These are phyloP conservation scores for Nicotiana obtusifolia DNA, from an alignment of 257 asterid genomes.

Conservation along the genomic window DNA sequence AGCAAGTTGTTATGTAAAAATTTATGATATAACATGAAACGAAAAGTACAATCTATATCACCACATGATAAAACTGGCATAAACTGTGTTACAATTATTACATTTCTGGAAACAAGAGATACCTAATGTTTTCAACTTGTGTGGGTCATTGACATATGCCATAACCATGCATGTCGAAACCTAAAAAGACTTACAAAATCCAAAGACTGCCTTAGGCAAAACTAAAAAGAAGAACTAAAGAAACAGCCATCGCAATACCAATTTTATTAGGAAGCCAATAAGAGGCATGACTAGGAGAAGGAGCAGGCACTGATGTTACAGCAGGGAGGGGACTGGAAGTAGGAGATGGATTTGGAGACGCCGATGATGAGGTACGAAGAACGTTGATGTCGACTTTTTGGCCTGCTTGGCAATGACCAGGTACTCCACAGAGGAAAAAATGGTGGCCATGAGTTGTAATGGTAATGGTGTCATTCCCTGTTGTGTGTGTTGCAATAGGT, in stretches of 20 bases:
- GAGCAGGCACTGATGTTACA: constrained; percentile 34
- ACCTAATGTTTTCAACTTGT: neutral
- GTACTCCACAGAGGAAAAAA: constrained; percentile 68
- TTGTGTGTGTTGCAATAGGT: constrained; percentile 67
- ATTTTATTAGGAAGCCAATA: constrained; percentile 8
- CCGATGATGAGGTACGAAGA: constrained; percentile 20
- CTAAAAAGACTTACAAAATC: neutral
- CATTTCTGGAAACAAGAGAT: neutral
- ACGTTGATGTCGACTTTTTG: constrained; percentile 79
- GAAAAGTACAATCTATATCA: neutral
- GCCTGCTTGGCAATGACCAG: constrained; percentile 85
- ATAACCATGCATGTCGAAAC: neutral
- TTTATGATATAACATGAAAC: neutral
- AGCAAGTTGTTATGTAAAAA: neutral
- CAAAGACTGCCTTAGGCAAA: neutral
- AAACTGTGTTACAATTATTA: constrained; percentile 29
- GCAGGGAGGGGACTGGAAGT: constrained; percentile 29
- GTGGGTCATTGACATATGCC: constrained; percentile 28
- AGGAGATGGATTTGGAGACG: constrained; percentile 39
- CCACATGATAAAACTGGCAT: constrained; percentile 28
- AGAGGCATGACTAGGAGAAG: constrained; percentile 43
- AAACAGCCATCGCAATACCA: constrained; percentile 13
- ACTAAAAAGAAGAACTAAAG: constrained; percentile 16
- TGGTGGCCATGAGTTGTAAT: constrained; percentile 60
- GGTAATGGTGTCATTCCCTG: constrained; percentile 75